Base-by-base conservation (phyloP, 2,329 filamentous ascomycete genomes). In the Colletotrichum tropicicola region DNA sequence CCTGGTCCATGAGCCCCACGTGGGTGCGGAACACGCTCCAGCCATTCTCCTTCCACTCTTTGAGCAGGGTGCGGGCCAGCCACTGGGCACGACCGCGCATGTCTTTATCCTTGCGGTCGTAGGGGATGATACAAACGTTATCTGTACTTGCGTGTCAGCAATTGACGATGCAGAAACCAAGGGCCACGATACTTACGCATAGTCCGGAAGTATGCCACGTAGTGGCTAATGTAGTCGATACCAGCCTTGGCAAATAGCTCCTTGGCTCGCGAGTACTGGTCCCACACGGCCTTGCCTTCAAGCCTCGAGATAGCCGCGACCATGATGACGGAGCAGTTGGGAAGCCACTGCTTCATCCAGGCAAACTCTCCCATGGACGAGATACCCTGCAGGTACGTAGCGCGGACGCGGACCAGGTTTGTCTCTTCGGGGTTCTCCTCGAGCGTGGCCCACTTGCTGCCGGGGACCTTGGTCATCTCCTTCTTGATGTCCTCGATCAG, bases 81-180 rank as follows among this genome's bases (percentile, higher is more conserved):
- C 65, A 68, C 53, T 70, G 62, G 7, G 73, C 74, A 1, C 75
- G 73, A 13, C 74, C 66, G 65, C 82, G 78, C 30, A 65, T 64
- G 1, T 80, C 76, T 0, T 75, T 68, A 25, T 83, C 76, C 30
- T 77, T 76, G 4, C 80, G 75, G 59, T 87, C 79, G 69, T 83
- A 87, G 1, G 55, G 55, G 19, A 86, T 78, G 41, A 87, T 82
- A 59, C 82, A 83, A 2, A 85, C 80, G 63, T 87, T 86, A 68
- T 86, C 60, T 57, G 3, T 2, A 15, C 6, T 15, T 7, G 12
- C 6, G 3, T 15, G 53, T 56, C 9, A 56, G 41, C 4, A 12
- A 2, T 17, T 43, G 5, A 10, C 10, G 7, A 13, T 7, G 1
- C 3, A 12, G 1, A 25, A 0, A 0, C 17, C 6, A 8, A 8